These are phyloP conservation scores for Aphanomyces invadans DNA, from an alignment of 352 stramenopile species.

Conservation along the genomic window DNA sequence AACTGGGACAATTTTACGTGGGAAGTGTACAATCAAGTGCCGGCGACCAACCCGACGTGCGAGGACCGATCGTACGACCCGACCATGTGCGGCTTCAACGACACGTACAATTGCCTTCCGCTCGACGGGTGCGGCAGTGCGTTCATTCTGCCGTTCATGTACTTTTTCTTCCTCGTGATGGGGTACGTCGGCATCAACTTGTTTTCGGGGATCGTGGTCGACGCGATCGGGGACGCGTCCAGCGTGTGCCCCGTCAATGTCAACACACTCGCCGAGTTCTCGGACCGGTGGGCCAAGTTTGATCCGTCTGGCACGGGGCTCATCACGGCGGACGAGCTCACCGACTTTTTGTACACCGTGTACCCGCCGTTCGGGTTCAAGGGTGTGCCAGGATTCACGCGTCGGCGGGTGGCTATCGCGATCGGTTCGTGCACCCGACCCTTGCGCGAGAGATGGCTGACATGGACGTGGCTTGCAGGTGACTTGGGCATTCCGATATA, in stretches of 20 bases:
- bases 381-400: slow-evolving; percentile 13
- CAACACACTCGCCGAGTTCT: slow-evolving; percentile 85
- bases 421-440: slow-evolving; percentile 6
- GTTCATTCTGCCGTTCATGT: slow-evolving; percentile 22
- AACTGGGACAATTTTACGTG: slow-evolving; percentile 91
- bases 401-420: background rate
- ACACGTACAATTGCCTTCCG: slow-evolving; percentile 48
- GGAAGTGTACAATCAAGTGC: slow-evolving; percentile 36
- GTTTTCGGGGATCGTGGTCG: slow-evolving; percentile 23
- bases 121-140: slow-evolving; percentile 9
- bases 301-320: slow-evolving; percentile 82
- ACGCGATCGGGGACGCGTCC: slow-evolving; percentile 22
- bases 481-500: slow-evolving; percentile 71
- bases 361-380: slow-evolving; percentile 61
- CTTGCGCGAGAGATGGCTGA: too few relatives aligned
- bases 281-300: slow-evolving; percentile 82
- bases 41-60: slow-evolving; percentile 29
- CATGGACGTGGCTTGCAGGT: too few relatives aligned
- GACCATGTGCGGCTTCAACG: slow-evolving; percentile 76
- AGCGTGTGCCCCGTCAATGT: slow-evolving; percentile 22
- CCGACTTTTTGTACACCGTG: slow-evolving; percentile 71
- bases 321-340: slow-evolving; percentile 70
- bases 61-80: slow-evolving; percentile 56
- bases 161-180: slow-evolving; percentile 19
- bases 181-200: slow-evolving; percentile 24